Conservation (phyloP, 148 eudicot species). For the Pouteria glomerata region DNA sequence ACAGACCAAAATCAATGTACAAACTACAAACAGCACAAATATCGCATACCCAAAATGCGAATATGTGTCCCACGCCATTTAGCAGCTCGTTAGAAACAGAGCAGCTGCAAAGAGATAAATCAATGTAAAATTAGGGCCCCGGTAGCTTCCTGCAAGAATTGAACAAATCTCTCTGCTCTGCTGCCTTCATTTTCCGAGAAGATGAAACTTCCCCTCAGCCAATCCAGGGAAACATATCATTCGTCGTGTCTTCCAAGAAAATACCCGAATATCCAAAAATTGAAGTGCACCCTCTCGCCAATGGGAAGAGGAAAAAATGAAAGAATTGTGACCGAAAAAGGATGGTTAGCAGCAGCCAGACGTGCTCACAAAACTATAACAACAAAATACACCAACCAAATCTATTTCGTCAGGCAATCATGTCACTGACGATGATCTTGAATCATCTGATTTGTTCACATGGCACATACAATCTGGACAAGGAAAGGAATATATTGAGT, state of each 20-base stretch:
- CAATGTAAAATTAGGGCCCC: conserved; percentile 16
- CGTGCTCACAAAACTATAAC: conserved; percentile 14
- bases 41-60: not conserved
- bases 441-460: conserved; percentile 53
- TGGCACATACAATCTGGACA: conserved; percentile 98
- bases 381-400: conserved; percentile 10
- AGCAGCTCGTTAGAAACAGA: conserved; percentile 61
- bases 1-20: conserved; percentile 10
- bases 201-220: too few species aligned
- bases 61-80: conserved; percentile 1
- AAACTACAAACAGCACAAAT: conserved; percentile 8
- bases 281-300: conserved; percentile 20
- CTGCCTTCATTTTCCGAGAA: too few species aligned
- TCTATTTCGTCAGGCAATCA: conserved; percentile 18
- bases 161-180: conserved; percentile 6
- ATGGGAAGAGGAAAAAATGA: conserved; percentile 47
- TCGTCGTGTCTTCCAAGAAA: too few species aligned
- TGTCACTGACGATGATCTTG: conserved; percentile 47
- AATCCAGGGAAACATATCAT: too few species aligned
- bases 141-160: conserved; percentile 17
- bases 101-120: conserved; percentile 24
- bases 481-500: conserved; percentile 84
- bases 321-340: conserved; percentile 31
- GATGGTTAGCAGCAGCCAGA: conserved; percentile 29
- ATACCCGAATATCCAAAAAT: too few species aligned